Conservation (phyloP, 768 basidiomycete species). For the Tricholoma terreum region DNA sequence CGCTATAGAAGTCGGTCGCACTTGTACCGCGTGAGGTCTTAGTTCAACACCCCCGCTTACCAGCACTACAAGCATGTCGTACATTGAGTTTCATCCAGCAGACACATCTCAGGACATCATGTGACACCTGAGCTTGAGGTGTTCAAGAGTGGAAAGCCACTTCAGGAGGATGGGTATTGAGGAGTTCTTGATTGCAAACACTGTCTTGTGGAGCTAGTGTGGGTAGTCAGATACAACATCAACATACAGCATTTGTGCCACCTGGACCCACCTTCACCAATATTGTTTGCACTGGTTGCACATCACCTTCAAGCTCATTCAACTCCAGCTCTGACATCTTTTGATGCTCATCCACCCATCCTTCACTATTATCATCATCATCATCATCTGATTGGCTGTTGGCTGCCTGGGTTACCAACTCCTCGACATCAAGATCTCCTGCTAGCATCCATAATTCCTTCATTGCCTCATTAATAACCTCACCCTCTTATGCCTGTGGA, state of each 20-base stretch:
- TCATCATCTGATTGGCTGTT: constrained; percentile 3
- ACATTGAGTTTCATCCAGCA: constrained; percentile 34
- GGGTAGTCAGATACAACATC: too few species aligned
- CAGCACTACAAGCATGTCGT: constrained; percentile 30
- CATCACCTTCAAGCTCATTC: constrained; percentile 5
- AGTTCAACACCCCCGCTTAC: too few species aligned
- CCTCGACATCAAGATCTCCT: constrained; percentile 1
- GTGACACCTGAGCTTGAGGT: constrained; percentile 5
- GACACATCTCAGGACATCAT: constrained; percentile 32
- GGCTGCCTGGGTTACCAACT: not conserved
- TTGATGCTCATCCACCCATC: constrained; percentile 6
- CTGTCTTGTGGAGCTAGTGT: constrained; percentile 16
- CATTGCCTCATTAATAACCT: not conserved
- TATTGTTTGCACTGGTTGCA: constrained; percentile 16
- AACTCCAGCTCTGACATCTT: constrained; percentile 14
- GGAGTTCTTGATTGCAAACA: constrained; percentile 20
- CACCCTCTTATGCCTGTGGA: constrained; percentile 6
- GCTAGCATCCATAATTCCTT: not conserved
- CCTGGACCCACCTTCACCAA: constrained; percentile 22
- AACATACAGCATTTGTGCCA: too few species aligned
- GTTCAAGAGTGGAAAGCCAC: constrained; percentile 20
- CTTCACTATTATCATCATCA: constrained; percentile 15
- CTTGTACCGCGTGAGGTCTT: too few species aligned
- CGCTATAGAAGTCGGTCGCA: too few species aligned
- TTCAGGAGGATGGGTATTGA: constrained; percentile 27